A percentile compares a stretch with the other conserved stretches of the same genome.
These are phyloP conservation scores for Croton laevigatus DNA, from an alignment of 441 rosid genomes.

Conservation along the genomic window DNA sequence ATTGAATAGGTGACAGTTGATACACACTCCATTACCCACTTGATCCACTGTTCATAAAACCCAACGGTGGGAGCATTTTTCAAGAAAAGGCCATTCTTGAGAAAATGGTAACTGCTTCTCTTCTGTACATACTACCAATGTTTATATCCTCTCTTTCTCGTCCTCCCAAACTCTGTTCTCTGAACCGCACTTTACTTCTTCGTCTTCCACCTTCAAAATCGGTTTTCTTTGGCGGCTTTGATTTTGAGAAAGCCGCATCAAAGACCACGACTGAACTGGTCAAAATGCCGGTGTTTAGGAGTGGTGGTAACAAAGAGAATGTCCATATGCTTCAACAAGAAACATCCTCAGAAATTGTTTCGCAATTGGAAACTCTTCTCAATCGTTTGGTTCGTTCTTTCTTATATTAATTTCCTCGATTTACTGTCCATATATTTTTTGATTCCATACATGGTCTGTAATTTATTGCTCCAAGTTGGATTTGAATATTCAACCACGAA, in stretches of 20 bases:
- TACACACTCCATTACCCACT: too few relatives aligned
- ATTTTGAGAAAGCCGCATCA: background rate
- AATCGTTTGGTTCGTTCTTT: conserved; percentile 59
- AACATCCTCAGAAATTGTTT: conserved; percentile 21
- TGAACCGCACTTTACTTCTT: conserved; percentile 20
- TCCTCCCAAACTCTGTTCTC: conserved; percentile 11
- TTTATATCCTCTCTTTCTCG: conserved; percentile 9
- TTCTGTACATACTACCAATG: conserved; percentile 23
- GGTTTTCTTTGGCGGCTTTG: conserved; percentile 23
- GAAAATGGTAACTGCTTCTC: conserved; percentile 33
- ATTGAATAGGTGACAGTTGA: too few relatives aligned
- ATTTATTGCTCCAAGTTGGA: background rate
- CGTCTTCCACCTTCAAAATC: conserved; percentile 21
- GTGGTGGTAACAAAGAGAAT: conserved; percentile 29
- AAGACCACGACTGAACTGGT: conserved; percentile 34
- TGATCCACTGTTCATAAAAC: too few relatives aligned
- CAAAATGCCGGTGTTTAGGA: conserved; percentile 30
- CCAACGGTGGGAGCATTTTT: too few relatives aligned
- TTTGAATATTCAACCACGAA: too few relatives aligned
- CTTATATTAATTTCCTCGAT: background rate
- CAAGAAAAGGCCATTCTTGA: background rate
- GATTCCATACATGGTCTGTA: background rate
- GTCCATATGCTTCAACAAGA: conserved; percentile 44
- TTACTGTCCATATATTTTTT: background rate
- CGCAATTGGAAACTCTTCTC: conserved; percentile 40